Evolutionary conservation across 495 filamentous ascomycete species (phyloP).

Genomic region (Symbiotaphrina buchneri): DNA sequence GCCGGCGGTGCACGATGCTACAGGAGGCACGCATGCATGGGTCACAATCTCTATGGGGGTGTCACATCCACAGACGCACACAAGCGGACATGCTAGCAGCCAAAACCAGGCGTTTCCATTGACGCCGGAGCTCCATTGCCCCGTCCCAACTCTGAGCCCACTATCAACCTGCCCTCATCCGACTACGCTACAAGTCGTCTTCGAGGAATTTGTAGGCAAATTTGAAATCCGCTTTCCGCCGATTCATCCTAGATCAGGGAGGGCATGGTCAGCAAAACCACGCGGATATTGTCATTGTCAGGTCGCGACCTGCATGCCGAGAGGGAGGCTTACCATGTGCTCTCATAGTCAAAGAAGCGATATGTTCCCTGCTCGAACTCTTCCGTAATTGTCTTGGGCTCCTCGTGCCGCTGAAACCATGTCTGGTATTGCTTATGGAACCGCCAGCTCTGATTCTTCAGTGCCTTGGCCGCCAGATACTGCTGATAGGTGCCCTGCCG

Average conservation of each 20-base stretch:
- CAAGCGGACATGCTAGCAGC: too few species aligned
- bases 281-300: slow-evolving; percentile 3
- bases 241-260: slow-evolving; percentile 68
- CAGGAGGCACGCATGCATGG: too few species aligned
- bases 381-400: slow-evolving; percentile 94
- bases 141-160: background rate
- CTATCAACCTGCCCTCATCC: background rate
- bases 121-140: background rate
- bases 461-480: slow-evolving; percentile 82
- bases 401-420: slow-evolving; percentile 96
- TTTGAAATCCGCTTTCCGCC: slow-evolving; percentile 93
- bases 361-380: slow-evolving; percentile 98
- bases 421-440: slow-evolving; percentile 99
- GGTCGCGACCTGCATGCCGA: slow-evolving; percentile 4
- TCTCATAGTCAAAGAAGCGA: slow-evolving; percentile 98
- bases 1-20: too few species aligned
- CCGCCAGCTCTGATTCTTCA: slow-evolving; percentile 93
- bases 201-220: slow-evolving; percentile 95
- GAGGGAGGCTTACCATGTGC: slow-evolving; percentile 60
- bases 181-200: slow-evolving; percentile 44
- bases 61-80: too few species aligned
- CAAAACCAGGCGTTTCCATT: background rate
- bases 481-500: slow-evolving; percentile 90
- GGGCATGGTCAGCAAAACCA: slow-evolving; percentile 2
- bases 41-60: too few species aligned